These are phyloP conservation scores for Nicotiana obtusifolia DNA, from an alignment of 257 asterid species.

Conservation along the genomic window DNA sequence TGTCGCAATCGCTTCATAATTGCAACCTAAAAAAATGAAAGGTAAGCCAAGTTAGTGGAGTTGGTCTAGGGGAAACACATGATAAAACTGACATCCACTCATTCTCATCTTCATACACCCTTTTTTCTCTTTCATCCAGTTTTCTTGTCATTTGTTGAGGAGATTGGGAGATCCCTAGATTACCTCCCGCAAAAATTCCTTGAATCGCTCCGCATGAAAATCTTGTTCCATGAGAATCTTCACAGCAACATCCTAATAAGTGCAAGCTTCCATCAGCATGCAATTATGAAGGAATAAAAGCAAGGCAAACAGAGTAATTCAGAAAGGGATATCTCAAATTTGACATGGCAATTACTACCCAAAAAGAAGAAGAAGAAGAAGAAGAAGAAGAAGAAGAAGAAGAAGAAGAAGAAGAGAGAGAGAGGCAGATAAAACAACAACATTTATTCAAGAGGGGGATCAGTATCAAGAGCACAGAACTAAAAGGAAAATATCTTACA, in stretches of 20 bases:
- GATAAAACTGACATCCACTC: slow-evolving; percentile 2
- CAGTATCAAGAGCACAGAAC: slow-evolving; percentile 12
- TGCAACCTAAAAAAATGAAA: slow-evolving; percentile 57
- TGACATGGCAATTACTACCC: background rate
- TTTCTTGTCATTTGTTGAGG: background rate
- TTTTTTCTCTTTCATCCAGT: background rate
- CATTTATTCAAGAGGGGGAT: background rate
- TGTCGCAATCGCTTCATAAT: slow-evolving; percentile 92
- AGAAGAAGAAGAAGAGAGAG: no score
- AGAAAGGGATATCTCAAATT: slow-evolving; percentile 1
- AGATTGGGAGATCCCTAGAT: background rate
- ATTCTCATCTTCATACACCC: background rate
- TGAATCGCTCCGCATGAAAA: slow-evolving; percentile 60
- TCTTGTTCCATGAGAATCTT: slow-evolving; percentile 98
- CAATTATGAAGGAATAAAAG: background rate
- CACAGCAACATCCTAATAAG: slow-evolving; percentile 86
- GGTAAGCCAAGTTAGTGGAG: slow-evolving; percentile 11
- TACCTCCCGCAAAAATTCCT: slow-evolving; percentile 88
- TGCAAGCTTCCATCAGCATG: slow-evolving; percentile 2
- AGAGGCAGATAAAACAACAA: background rate
- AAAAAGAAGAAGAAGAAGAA: background rate
- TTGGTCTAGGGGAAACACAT: background rate
- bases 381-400: background rate
- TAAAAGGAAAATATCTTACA: slow-evolving; percentile 52
- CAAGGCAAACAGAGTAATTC: background rate